Percentiles rank a stretch among this genome's conserved stretches.
Conservation (phyloP, 2,329 filamentous ascomycete species). For the Dactylellina haptotyla region DNA sequence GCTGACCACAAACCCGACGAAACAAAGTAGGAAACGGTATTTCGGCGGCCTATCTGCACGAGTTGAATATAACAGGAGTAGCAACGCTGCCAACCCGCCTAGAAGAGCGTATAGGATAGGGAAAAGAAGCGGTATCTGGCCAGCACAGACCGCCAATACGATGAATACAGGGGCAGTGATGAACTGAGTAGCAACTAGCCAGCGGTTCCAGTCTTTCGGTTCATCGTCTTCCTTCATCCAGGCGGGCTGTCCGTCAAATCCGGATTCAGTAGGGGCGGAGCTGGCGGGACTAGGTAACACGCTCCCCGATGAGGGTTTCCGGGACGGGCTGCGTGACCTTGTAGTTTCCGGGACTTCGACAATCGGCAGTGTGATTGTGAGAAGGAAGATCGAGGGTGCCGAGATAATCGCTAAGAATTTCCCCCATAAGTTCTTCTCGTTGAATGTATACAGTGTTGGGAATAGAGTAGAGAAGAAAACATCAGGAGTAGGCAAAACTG, state of each 20-base stretch:
- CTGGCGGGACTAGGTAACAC: constrained; percentile 62
- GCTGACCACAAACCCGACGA: constrained; percentile 87
- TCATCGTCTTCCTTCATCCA: constrained; percentile 59
- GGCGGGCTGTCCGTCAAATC: constrained; percentile 65
- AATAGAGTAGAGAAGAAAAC: constrained; percentile 79
- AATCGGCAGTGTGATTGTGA: constrained; percentile 90
- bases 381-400: constrained; percentile 86
- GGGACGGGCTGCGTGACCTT: constrained; percentile 15
- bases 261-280: constrained; percentile 64
- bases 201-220: constrained; percentile 81
- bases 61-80: constrained; percentile 74
- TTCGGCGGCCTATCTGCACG: constrained; percentile 73
- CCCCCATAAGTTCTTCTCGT: constrained; percentile 83
- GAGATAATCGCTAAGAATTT: constrained; percentile 82
- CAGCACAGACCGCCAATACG: constrained; percentile 78
- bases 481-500: constrained; percentile 75
- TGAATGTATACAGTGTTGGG: constrained; percentile 85
- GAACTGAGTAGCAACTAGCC: constrained; percentile 85
- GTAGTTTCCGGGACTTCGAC: constrained; percentile 72
- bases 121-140: constrained; percentile 66
- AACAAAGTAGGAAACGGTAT: constrained; percentile 82
- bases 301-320: constrained; percentile 54
- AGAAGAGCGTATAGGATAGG: constrained; percentile 74
- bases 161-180: constrained; percentile 89
- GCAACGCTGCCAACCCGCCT: constrained; percentile 74